A percentile compares a stretch with the other conserved stretches of the same genome.
These are phyloP conservation scores for Mercurialis annua DNA, from an alignment of 345 rosid genomes.

Conservation along the genomic window DNA sequence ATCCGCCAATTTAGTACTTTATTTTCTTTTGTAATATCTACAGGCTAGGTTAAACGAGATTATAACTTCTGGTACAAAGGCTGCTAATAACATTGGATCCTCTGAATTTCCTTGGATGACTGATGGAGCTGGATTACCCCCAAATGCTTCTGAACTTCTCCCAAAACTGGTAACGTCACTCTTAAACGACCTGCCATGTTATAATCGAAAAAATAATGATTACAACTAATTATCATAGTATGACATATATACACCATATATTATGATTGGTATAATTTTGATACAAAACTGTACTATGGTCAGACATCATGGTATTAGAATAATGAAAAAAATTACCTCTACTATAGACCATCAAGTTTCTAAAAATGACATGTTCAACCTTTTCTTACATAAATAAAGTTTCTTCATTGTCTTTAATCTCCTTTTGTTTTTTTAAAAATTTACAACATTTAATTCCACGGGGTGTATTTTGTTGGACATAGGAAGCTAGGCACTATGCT, in stretches of 20 bases:
- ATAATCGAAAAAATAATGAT: background rate
- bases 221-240: background rate
- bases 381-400: background rate
- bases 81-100: constrained; percentile 41
- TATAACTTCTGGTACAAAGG: constrained; percentile 56
- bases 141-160: constrained; percentile 72
- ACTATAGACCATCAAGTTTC: background rate
- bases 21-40: constrained; percentile 17
- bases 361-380: background rate
- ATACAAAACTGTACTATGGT: too few relatives aligned
- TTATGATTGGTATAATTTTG: background rate
- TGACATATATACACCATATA: background rate
- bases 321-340: background rate
- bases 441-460: background rate
- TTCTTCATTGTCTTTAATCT: background rate
- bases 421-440: background rate
- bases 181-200: background rate
- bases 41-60: constrained; percentile 93
- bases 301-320: background rate
- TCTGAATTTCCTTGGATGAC: constrained; percentile 89
- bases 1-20: background rate
- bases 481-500: background rate
- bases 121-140: constrained; percentile 95
- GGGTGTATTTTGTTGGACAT: background rate
- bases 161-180: constrained; percentile 55